A percentile compares a stretch with the other conserved stretches of the same genome.
These are phyloP conservation scores for Dionaea muscipula DNA, from an alignment of 179 eudicot species.

Conservation along the genomic window DNA sequence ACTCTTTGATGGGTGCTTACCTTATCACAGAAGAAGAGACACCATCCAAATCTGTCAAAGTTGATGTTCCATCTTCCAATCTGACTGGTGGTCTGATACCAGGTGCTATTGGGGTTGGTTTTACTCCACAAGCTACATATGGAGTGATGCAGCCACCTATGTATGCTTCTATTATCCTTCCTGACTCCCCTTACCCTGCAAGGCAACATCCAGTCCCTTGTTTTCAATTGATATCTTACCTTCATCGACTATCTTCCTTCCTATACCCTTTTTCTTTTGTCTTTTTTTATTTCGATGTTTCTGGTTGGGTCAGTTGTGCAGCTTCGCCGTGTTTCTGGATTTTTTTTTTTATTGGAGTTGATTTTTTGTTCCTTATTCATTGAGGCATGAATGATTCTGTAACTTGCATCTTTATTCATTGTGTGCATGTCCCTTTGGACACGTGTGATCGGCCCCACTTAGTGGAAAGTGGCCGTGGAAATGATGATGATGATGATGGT, in stretches of 20 bases:
- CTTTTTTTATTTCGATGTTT: too few species aligned
- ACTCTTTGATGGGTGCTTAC: neutral
- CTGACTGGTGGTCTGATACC: slow-evolving; percentile 41
- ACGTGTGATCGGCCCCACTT: too few species aligned
- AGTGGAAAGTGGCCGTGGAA: too few species aligned
- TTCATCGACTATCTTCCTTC: neutral
- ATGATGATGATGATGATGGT: too few species aligned
- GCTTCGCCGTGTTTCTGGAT: too few species aligned
- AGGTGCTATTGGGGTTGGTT: slow-evolving; percentile 41
- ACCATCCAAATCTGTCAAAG: slow-evolving; percentile 57
- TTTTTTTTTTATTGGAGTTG: too few species aligned
- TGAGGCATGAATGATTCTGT: too few species aligned
- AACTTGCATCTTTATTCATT: too few species aligned
- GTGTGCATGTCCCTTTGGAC: too few species aligned
- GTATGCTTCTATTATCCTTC: slow-evolving; percentile 23
- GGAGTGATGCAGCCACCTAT: slow-evolving; percentile 55
- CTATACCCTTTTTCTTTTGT: neutral
- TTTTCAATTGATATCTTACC: neutral
- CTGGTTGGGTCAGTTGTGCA: too few species aligned
- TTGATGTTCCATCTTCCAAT: slow-evolving; percentile 46
- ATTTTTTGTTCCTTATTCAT: too few species aligned
- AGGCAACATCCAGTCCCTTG: too few species aligned
- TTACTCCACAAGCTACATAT: slow-evolving; percentile 43
- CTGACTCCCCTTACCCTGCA: neutral
- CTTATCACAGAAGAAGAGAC: slow-evolving; percentile 61